These are phyloP conservation scores for Striga asiatica DNA, from an alignment of 257 asterid genomes.

Conservation along the genomic window DNA sequence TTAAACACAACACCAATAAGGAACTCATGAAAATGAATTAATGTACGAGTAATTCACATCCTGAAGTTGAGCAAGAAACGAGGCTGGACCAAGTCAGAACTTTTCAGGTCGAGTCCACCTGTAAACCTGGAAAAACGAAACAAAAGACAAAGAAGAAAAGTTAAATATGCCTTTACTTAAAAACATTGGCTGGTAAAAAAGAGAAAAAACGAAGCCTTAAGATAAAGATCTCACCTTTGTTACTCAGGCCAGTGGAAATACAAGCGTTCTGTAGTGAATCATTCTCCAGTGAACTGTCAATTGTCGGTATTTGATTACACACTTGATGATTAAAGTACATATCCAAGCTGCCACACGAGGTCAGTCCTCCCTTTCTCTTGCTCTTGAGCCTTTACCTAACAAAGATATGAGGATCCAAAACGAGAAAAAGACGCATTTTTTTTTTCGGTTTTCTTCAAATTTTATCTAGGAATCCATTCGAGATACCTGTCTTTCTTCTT, in stretches of 20 bases:
- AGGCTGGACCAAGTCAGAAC: too few species aligned
- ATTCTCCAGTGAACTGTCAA: conserved; percentile 43
- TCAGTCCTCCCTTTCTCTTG: conserved; percentile 41
- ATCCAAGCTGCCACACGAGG: conserved; percentile 31
- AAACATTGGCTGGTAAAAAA: background rate
- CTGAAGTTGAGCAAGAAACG: too few species aligned
- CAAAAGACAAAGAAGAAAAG: too few species aligned
- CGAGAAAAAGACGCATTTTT: conserved; percentile 4
- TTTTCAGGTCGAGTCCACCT: conserved; percentile 15
- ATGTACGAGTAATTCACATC: too few species aligned
- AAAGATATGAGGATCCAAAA: conserved; percentile 29
- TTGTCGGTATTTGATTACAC: too few species aligned
- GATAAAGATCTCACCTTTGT: conserved; percentile 35
- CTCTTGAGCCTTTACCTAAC: conserved; percentile 60
- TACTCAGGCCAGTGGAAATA: conserved; percentile 34
- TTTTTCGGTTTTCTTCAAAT: background rate
- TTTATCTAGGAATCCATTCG: conserved; percentile 12
- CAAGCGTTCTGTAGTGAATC: conserved; percentile 30
- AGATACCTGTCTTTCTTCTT: conserved; percentile 59
- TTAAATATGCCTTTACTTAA: too few species aligned
- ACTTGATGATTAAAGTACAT: conserved; percentile 23
- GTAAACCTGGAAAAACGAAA: conserved; percentile 23
- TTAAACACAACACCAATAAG: too few species aligned
- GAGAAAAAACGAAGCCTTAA: too few species aligned
- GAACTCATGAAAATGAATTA: too few species aligned